Base-by-base conservation (phyloP, 768 basidiomycete genomes). In the Serpula lacrymans region DNA sequence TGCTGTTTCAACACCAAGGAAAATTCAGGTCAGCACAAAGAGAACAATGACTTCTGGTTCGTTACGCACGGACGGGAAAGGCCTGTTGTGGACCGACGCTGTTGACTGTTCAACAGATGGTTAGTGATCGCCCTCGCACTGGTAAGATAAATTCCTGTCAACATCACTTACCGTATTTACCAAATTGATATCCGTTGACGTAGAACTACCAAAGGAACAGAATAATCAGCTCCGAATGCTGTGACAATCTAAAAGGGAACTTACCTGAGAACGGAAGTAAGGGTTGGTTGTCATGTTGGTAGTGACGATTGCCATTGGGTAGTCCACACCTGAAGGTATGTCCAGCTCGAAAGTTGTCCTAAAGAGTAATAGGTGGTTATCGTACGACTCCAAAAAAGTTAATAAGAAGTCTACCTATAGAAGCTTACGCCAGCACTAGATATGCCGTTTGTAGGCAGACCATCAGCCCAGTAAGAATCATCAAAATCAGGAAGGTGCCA, bases 401-500 rank as follows among this genome's bases (percentile, higher is more conserved):
- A 46, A 27, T 6, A 10, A 3, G 16, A 36, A 34, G 30, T 46
- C 6, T 14, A 69, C 72, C 72, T 68, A 46, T 69, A 77, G 55
- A 77, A 75, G 37, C 55, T 59, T 25, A 75, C 72, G 17, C 76
- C 76, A 6, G 72, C 66, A 6, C 58, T 46, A 5, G 63, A 55
- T 26, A 68, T 64, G 21, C 72, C 74, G 1, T 45, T 51, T 7
- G 65, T 72, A 1, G 75, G 74, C 9, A 60, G 63, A 3, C 70
- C 63, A 21, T 46, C 39, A 9, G 59, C 50, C 79, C 79, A 80
- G 1, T 43, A 45, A 9, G 63, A 56, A 40, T 77, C 75, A 31
- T 76, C 59, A 54, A 75, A 77, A 22, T 64, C 70, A 16, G 79
- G 78, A n/a, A 80, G 64, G 50, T 82, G 78, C 72, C 75, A 78